Base-by-base conservation (phyloP, 1,284 basidiomycete species). In the Boletus mariae region DNA sequence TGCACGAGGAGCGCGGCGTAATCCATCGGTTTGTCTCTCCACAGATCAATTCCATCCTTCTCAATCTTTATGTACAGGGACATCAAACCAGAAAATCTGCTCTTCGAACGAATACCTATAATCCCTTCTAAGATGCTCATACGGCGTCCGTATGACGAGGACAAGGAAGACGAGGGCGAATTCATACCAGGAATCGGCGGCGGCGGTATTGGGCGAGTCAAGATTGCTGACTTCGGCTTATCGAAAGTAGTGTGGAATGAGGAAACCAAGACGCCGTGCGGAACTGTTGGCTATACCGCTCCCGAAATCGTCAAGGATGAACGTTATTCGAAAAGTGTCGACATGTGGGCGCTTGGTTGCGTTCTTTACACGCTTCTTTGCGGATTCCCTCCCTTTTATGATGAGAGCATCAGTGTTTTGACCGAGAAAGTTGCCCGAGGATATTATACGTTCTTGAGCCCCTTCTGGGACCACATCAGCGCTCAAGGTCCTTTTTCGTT, bases 231-330 rank as follows among this genome's bases (percentile, higher is more conserved):
- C 71, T 99, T 99, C 69, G 97, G 97, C 46, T 78, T 99, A 45
- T 94, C 90, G 62, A 99, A 99, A 76, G 89, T 99, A 52, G 94
- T 99, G 5, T 99, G 97, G 97, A 91, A 97, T 68, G 94, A 98
- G 70, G 89, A 97, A 72, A 99, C 97, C 10, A 97, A 94, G 90
- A 99, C 97, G 26, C 97, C 97, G 20, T 99, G 97, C 67, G 97
- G 97, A 31, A 99, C 97, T 1, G 96, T 99, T 28, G 97, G 97
- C 5, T 99, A 99, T 74, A 99, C 97, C 3, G 97, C 97, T 4
- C 97, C 97, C 2, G 97, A 99, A 73, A 99, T 99, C 59, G 97
- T 99, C 66, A 98, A 98, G 75, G 97, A 99, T 70, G 95, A 99
- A 75, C 83, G 96, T 26, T 99, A 99, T 71, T 93, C 89, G 70